Percentiles rank a stretch among this genome's conserved stretches.
Evolutionary conservation across 345 rosid genomes (phyloP).

Genomic region (Toxicodendron radicans): DNA sequence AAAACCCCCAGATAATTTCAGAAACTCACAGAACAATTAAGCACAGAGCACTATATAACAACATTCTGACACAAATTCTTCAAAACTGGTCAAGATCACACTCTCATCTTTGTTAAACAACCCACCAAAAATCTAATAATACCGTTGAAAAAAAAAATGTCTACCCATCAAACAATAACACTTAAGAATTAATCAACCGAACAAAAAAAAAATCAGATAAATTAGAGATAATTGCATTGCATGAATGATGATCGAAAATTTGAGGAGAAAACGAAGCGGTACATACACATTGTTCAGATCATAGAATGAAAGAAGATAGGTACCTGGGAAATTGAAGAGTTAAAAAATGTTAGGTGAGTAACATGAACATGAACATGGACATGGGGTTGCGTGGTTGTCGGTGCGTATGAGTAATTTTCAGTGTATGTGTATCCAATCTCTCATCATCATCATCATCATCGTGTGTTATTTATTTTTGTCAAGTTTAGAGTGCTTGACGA

Average conservation of each 20-base stretch:
- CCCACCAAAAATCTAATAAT: neutral
- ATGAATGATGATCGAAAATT: no score
- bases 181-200: no score
- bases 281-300: constrained; percentile 1
- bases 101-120: neutral
- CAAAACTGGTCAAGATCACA: neutral
- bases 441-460: neutral
- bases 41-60: neutral
- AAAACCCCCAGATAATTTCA: neutral
- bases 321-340: neutral
- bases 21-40: neutral
- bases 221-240: neutral
- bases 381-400: no score
- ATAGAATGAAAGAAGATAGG: neutral
- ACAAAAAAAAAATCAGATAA: neutral
- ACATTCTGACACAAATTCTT: neutral
- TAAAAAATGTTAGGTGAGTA: constrained; percentile 7
- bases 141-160: no score
- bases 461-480: neutral
- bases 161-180: neutral
- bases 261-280: neutral
- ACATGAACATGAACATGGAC: no score
- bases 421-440: neutral
- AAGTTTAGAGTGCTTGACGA: neutral
- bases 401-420: neutral